Evolutionary conservation across 1,284 basidiomycete species (phyloP), one percentile per base, ranked within the genome.

Genomic region (Sanghuangporus sanghuang): DNA sequence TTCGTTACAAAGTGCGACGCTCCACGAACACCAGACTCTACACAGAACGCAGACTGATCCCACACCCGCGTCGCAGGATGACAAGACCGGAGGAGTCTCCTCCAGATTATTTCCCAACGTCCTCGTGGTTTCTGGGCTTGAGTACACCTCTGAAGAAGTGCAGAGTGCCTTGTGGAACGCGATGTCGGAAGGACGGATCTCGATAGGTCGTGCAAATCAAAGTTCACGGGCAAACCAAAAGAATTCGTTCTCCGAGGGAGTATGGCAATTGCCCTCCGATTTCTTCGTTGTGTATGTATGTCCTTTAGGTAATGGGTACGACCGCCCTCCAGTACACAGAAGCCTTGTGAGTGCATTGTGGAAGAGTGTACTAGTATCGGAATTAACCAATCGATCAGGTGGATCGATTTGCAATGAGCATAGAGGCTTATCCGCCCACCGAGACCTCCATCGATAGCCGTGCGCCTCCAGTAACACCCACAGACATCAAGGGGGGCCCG

Each of bases 281-380:
- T 93, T 93, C 70, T 76, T 92, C 40, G 73, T 87, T 61, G 80
- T 93, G 1, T 91, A 88, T 68, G 83, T 93, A 6, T 90, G 87
- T 73, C 80, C 83, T 16, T 74, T 79, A 65, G 66, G 69, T 8
- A 82, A 90, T 71, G 74, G 81, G 0, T 76, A 76, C 57, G 87
- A 90, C 69, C 77, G 86, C 63, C 90, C 90, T 0, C 71, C 75
- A 0, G 81, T 92, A 40, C 79, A 88, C 69, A 82, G 82, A 66
- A 80, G 77, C 61, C 73, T 92, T 71, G 90, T 91, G 71, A 68
- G 84, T 73, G 12, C 16, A 27, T 53, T 14, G 32, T 2, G 54
- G 11, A 38, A 18, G 23, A 3, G 14, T 38, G 11, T 36, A 50
- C 35, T n/a, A 39, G 40, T 12, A 18, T 50, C 50, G 16, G n/a